phyloP scores from a whole-genome alignment of 2,329 filamentous ascomycete genomes.

The Calonectria multiphialidica region DNA sequence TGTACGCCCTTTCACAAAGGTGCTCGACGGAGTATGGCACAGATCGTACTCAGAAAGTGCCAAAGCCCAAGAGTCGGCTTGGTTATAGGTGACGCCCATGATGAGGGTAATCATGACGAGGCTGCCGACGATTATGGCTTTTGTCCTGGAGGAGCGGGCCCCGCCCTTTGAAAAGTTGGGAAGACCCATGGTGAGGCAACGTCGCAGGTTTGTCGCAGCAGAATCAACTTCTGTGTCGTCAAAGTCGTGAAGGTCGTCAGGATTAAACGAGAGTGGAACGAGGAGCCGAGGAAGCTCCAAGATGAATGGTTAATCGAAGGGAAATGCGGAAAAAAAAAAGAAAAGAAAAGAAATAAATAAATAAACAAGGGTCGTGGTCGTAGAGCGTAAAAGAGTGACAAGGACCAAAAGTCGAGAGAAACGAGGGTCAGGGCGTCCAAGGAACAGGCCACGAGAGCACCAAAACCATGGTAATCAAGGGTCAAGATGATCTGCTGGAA shows the following conservation, averaged over 20 bases:
- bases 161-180: neutral
- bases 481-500: neutral
- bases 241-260: no score
- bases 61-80: neutral
- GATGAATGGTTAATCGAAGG: neutral
- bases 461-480: neutral
- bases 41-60: neutral
- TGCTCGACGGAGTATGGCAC: neutral
- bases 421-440: neutral
- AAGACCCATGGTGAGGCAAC: neutral
- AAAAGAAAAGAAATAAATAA: no score
- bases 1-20: neutral
- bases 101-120: neutral
- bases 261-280: neutral
- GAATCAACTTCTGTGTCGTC: neutral
- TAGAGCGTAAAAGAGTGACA: neutral
- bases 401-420: neutral
- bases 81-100: neutral
- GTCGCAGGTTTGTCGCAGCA: neutral
- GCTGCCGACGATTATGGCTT: neutral
- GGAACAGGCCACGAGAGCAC: neutral
- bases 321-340: neutral
- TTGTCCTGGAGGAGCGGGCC: neutral
- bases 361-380: no score
- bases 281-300: neutral